phyloP scores from a whole-genome alignment of 495 filamentous ascomycete species.

The Articulospora tetracladia region DNA sequence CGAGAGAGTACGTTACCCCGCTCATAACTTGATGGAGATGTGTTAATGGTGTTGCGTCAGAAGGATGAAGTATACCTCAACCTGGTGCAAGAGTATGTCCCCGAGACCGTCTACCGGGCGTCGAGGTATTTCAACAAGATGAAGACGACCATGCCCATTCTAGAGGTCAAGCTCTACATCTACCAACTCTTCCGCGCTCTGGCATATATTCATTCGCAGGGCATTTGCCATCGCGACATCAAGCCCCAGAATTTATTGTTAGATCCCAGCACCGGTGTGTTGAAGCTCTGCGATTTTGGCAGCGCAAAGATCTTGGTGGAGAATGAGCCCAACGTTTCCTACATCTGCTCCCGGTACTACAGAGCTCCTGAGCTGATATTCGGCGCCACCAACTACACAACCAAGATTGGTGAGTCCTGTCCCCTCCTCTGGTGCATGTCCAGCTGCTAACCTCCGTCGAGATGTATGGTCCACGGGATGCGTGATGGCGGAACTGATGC shows the following conservation, averaged over 20 bases:
- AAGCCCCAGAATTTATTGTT: constrained; percentile 97
- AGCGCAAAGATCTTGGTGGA: constrained; percentile 98
- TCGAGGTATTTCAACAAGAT: constrained; percentile 99
- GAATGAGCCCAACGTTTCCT: constrained; percentile 98
- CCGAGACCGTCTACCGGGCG: constrained; percentile 97
- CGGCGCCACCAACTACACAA: constrained; percentile 98
- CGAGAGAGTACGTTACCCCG: constrained; percentile 70
- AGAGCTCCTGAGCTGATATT: constrained; percentile 97
- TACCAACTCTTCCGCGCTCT: constrained; percentile 98
- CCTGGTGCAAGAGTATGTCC: constrained; percentile 95
- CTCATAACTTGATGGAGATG: neutral
- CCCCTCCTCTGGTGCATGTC: neutral
- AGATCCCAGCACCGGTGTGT: constrained; percentile 81
- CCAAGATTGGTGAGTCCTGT: constrained; percentile 83
- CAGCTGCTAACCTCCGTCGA: constrained; percentile 31
- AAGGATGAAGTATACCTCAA: constrained; percentile 99
- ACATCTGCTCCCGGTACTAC: constrained; percentile 99
- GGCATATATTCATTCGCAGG: constrained; percentile 98
- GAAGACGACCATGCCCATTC: constrained; percentile 99
- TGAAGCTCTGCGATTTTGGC: constrained; percentile 98
- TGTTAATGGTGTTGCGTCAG: constrained; percentile 41
- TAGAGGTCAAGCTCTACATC: constrained; percentile 99
- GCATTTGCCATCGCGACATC: constrained; percentile 98
- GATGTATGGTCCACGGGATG: constrained; percentile 99
- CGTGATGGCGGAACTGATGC: constrained; percentile 99